Percentiles rank a stretch among this genome's conserved stretches.
phyloP scores from a whole-genome alignment of 2,329 filamentous ascomycete species.

The Penicillium sp. region DNA sequence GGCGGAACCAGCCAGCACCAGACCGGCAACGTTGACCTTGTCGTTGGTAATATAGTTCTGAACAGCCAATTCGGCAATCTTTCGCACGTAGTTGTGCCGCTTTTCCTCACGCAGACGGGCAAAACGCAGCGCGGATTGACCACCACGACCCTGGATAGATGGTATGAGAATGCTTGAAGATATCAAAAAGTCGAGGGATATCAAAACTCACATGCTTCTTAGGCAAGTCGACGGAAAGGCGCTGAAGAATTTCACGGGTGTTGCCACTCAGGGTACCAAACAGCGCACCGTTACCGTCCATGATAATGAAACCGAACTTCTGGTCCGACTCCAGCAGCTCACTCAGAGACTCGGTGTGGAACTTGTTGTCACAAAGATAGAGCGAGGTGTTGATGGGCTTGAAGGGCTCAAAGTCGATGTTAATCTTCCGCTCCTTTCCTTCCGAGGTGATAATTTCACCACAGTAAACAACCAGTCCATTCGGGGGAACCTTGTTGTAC shows the following conservation, averaged over 20 bases:
- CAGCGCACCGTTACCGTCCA: slow-evolving; percentile 97
- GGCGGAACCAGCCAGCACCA: slow-evolving; percentile 93
- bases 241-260: slow-evolving; percentile 93
- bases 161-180: neutral
- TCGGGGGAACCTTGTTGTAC: slow-evolving; percentile 97
- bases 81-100: slow-evolving; percentile 99
- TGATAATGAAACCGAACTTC: slow-evolving; percentile 99
- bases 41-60: slow-evolving; percentile 99
- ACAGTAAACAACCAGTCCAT: slow-evolving; percentile 97
- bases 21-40: slow-evolving; percentile 94
- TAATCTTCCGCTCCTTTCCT: slow-evolving; percentile 99
- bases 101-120: slow-evolving; percentile 99
- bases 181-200: neutral
- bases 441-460: slow-evolving; percentile 99
- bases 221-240: slow-evolving; percentile 96
- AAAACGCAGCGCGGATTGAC: slow-evolving; percentile 98
- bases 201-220: slow-evolving; percentile 74
- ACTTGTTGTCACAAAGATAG: slow-evolving; percentile 99
- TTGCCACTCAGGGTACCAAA: slow-evolving; percentile 97
- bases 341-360: slow-evolving; percentile 94
- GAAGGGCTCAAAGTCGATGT: slow-evolving; percentile 99
- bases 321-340: slow-evolving; percentile 98
- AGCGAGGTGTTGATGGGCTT: slow-evolving; percentile 99
- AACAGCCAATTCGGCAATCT: slow-evolving; percentile 94
- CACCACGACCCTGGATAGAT: slow-evolving; percentile 70